Base-by-base conservation (phyloP, 2,329 filamentous ascomycete genomes). In the Aschersonia sp. region DNA sequence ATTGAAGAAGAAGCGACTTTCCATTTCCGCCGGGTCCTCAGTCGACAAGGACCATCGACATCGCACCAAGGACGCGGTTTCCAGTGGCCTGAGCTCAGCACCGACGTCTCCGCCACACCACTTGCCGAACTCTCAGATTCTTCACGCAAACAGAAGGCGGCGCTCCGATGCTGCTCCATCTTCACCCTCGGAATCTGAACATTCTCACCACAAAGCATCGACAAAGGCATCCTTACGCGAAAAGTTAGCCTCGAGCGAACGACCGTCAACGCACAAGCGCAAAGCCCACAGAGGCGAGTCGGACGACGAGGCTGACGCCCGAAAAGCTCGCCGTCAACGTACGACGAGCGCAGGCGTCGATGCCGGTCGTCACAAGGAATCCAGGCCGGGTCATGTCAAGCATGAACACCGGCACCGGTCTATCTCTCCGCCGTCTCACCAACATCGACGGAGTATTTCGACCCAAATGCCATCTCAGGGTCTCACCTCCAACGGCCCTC, bases 381-480 rank as follows among this genome's bases (percentile, higher is more conserved):
- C 53, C 35, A 70, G 63, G 51, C 45, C 55, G 40, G 48, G 58
- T 8, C 52, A 62, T 10, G 58, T 63, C 44, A 64, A 60, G 49
- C 54, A 60, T 55, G 60, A 66, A 48, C 51, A 55, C 37, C 59
- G 57, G 41, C 55, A 57, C 43, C 58, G 73, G 51, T 85, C 82
- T 8, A 63, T 69, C 22, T 85, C 82, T 14, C 81, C 81, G 9
- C 75, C 71, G 44, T 60, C 68, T 45, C 72, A 74, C 54, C 60
- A 64, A 31, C 81, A 85, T 58, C 73, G 79, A 47, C 73, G 81
- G 50, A 83, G 80, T 54, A 66, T 71, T 31, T 85, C 82, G 2
- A 81, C 76, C 0, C 80, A 84, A 56, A 68, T 81, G 22, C 70
- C 75, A 1, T 68, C 73, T 4, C 64, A 76, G 50, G 66, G 70